These are phyloP conservation scores for Chaetomium cochliodes DNA, from an alignment of 495 filamentous ascomycete species.

Conservation along the genomic window DNA sequence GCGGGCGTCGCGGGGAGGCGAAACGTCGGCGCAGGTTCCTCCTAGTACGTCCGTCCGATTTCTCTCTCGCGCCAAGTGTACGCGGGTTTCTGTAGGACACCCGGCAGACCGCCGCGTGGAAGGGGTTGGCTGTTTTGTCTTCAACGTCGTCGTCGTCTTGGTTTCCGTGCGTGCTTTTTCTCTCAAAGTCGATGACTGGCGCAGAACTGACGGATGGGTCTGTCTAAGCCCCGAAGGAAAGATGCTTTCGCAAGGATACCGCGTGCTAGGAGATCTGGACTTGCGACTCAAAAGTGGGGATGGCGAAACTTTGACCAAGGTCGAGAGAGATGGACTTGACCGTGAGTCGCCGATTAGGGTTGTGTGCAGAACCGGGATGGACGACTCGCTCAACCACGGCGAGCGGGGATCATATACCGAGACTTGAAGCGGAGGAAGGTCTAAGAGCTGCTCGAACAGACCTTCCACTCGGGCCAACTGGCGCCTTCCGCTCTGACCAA, in stretches of 20 bases:
- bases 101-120: background rate
- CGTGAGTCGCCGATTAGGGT: constrained; percentile 32
- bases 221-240: constrained; percentile 18
- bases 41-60: constrained; percentile 9
- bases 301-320: constrained; percentile 27
- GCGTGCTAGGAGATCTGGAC: constrained; percentile 20
- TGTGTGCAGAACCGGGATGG: constrained; percentile 24
- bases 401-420: constrained; percentile 30
- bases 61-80: background rate
- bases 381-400: constrained; percentile 24
- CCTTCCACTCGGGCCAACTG: background rate
- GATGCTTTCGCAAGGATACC: constrained; percentile 17
- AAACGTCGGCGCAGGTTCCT: constrained; percentile 7
- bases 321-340: constrained; percentile 25
- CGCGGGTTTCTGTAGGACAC: background rate
- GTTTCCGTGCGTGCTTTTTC: constrained; percentile 6
- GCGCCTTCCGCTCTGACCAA: background rate
- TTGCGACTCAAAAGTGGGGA: constrained; percentile 35
- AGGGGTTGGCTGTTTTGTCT: constrained; percentile 7
- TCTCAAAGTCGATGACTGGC: constrained; percentile 13
- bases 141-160: background rate
- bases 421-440: constrained; percentile 15
- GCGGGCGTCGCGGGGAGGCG: constrained; percentile 6
- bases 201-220: constrained; percentile 16
- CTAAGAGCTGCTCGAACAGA: background rate